phyloP scores from a whole-genome alignment of 768 basidiomycete genomes.

The Gyrodon lividus region DNA sequence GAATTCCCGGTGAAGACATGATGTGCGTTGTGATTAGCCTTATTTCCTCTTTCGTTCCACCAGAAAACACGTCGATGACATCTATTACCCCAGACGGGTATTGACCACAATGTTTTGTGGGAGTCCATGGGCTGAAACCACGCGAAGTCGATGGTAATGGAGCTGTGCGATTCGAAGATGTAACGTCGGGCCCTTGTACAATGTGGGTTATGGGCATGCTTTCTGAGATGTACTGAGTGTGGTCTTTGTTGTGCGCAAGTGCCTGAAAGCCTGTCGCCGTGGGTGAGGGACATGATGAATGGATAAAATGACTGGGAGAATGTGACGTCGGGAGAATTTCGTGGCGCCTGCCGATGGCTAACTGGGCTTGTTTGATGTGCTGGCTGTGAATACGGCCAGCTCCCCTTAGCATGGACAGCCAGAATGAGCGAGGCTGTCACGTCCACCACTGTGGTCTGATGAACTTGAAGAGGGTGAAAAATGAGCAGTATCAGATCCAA shows the following conservation, averaged over 20 bases:
- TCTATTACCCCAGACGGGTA: slow-evolving; percentile 26
- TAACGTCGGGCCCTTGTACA: neutral
- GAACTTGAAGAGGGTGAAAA: slow-evolving; percentile 6
- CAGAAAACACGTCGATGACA: slow-evolving; percentile 25
- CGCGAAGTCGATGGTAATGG: neutral
- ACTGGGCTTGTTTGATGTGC: slow-evolving; percentile 44
- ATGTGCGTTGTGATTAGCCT: slow-evolving; percentile 12
- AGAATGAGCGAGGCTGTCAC: slow-evolving; percentile 36
- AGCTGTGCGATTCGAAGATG: neutral
- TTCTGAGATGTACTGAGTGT: slow-evolving; percentile 1
- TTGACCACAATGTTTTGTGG: slow-evolving; percentile 6
- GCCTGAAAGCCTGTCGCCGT: slow-evolving; percentile 13
- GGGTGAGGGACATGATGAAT: slow-evolving; percentile 24
- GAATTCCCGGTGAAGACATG: slow-evolving; percentile 21
- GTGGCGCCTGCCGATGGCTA: slow-evolving; percentile 19
- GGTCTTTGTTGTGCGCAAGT: slow-evolving; percentile 14
- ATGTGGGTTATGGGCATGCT: slow-evolving; percentile 4
- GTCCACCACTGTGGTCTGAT: slow-evolving; percentile 37
- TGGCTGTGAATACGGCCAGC: slow-evolving; percentile 52
- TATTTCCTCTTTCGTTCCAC: slow-evolving; percentile 13
- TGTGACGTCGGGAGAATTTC: slow-evolving; percentile 12
- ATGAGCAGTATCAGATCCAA: neutral
- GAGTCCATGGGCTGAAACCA: neutral
- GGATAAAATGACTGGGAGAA: slow-evolving; percentile 9
- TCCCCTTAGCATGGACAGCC: slow-evolving; percentile 77